phyloP scores from a whole-genome alignment of 345 rosid genomes.

The Isatis tinctoria region DNA sequence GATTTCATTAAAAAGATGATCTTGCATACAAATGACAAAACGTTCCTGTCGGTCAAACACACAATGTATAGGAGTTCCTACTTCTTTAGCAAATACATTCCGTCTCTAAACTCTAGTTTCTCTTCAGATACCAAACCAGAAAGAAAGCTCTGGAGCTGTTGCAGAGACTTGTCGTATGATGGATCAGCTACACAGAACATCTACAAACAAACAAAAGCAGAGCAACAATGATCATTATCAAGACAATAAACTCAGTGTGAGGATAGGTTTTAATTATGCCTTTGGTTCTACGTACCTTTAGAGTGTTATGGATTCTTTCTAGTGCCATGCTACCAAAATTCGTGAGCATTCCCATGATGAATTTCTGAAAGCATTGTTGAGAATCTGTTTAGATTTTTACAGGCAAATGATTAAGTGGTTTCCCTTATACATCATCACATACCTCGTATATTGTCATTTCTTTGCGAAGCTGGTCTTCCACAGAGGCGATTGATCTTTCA shows the following conservation, averaged over 20 bases:
- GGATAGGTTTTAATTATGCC: not conserved
- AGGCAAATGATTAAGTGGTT: conserved; percentile 11
- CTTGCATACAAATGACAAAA: not conserved
- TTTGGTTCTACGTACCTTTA: conserved; percentile 37
- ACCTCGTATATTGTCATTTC: conserved; percentile 96
- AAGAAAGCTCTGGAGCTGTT: conserved; percentile 90
- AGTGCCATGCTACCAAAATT: conserved; percentile 88
- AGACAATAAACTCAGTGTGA: not conserved
- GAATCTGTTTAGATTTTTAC: conserved; percentile 6
- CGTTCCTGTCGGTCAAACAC: not conserved
- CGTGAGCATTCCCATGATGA: conserved; percentile 93
- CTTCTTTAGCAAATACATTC: conserved; percentile 79
- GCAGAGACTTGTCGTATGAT: conserved; percentile 81
- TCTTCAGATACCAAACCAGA: conserved; percentile 80
- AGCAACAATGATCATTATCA: not conserved
- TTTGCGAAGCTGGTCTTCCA: conserved; percentile 81
- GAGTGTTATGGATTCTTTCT: conserved; percentile 87
- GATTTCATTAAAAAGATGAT: not conserved
- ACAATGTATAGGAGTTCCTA: conserved; percentile 27
- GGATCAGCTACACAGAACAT: conserved; percentile 96
- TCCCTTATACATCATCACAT: conserved; percentile 14
- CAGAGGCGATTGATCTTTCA: conserved; percentile 69
- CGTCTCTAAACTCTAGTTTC: conserved; percentile 80
- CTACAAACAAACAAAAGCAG: conserved; percentile 38
- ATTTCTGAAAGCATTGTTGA: conserved; percentile 55